Base-by-base conservation (phyloP, 2,329 filamentous ascomycete species). In the Trichoderma polysporum region DNA sequence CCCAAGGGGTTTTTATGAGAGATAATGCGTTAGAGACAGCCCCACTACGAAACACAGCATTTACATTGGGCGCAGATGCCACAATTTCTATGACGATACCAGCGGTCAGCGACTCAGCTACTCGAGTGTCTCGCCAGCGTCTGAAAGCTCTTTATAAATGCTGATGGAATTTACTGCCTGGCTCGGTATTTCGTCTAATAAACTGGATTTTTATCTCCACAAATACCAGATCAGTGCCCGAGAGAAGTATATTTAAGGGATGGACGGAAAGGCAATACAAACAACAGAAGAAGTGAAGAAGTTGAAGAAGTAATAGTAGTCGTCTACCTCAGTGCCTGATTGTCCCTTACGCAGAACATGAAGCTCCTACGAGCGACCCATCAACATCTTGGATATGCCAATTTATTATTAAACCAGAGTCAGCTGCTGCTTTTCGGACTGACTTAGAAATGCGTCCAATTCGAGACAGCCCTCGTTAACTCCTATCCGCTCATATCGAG, bases 401-500 rank as follows among this genome's bases (percentile, higher is more conserved):
- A 33, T 37, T 15, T 17, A 17, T 19, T 2, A 9, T 50, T 27
- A 67, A 5, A 62, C 52, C n/a, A 67, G n/a, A 6, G 31, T 63
- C 9, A 67, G 37, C 22, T 67, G 35, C 31, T 47, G 22, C 31
- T n/a, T 56, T n/a, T 62, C 37, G 4, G 57, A 57, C 25, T 19
- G 33, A 9, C 50, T 39, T 17, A 62, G 35, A 52, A 67, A 67
- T 4, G n/a, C n/a, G 4, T 67, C 52, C 9, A 67, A 22, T 15
- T 62, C 47, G n/a, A 66, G 12, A 54, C 49, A 39, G n/a, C 31
- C 22, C 15, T 33, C 45, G 19, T 13, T 49, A 19, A 62, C 50
- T 57, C 65, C 65, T 1, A 67, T 49, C 9, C 65, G 17, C 33
- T 67, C 65, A 13, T 67, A 67, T 5, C 3, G 49, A 29, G 41